A percentile compares a stretch with the other conserved stretches of the same genome.
phyloP scores from a whole-genome alignment of 2,329 filamentous ascomycete species.

The Xylaria hypoxylon region DNA sequence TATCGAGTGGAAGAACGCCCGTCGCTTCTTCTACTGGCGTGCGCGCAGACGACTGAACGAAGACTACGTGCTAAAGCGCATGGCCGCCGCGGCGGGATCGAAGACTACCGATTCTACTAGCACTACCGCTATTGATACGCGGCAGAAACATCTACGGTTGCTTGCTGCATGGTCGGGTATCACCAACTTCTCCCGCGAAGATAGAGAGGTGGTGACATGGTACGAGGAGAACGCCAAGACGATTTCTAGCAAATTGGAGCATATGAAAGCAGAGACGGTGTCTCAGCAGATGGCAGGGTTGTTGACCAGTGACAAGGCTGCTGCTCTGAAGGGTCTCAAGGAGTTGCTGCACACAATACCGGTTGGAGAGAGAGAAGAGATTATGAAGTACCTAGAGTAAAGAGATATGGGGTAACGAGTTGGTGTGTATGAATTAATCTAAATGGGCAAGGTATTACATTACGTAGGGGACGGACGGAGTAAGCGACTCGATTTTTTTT shows the following conservation, averaged over 20 bases:
- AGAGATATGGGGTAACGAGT: not conserved
- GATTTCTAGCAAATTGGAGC: conserved; percentile 85
- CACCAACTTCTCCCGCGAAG: conserved; percentile 79
- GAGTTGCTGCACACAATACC: conserved; percentile 88
- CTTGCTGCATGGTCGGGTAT: conserved; percentile 87
- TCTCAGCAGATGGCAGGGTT: conserved; percentile 60
- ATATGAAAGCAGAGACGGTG: conserved; percentile 79
- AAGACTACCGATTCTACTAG: conserved; percentile 49
- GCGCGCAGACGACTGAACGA: conserved; percentile 96
- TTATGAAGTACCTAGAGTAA: conserved; percentile 71
- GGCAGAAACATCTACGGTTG: conserved; percentile 76
- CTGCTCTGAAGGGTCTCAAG: conserved; percentile 85
- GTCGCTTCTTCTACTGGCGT: conserved; percentile 99
- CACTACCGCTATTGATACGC: conserved; percentile 59
- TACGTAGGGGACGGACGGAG: not conserved
- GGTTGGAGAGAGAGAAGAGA: conserved; percentile 86
- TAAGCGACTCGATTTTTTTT: not conserved
- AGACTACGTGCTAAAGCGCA: conserved; percentile 94
- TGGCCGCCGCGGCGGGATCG: conserved; percentile 63
- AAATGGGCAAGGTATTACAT: not conserved
- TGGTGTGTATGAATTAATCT: conserved; percentile 11
- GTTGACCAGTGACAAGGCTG: conserved; percentile 66
- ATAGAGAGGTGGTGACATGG: conserved; percentile 89
- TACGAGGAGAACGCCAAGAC: conserved; percentile 93
- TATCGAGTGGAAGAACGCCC: conserved; percentile 87